Percentiles rank a stretch among this genome's conserved stretches.
These are phyloP conservation scores for Rhynchosporium graminicola DNA, from an alignment of 2,329 filamentous ascomycete genomes.

Conservation along the genomic window DNA sequence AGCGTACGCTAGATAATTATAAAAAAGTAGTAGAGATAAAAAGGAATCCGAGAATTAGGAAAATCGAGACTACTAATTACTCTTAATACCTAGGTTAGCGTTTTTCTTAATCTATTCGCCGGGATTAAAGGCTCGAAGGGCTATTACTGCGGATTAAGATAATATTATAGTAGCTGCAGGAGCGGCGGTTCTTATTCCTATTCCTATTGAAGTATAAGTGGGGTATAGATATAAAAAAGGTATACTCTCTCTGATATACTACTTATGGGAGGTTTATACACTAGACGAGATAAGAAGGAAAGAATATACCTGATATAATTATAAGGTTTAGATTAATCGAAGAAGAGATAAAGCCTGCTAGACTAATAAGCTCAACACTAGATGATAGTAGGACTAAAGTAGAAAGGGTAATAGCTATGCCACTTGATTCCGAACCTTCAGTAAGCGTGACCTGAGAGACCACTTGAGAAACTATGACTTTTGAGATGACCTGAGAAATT, in stretches of 20 bases:
- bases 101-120: not conserved
- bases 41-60: not conserved
- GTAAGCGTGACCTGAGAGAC: too few species aligned
- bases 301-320: not conserved
- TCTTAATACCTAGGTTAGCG: not conserved
- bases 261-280: too few species aligned
- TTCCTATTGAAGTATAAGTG: not conserved
- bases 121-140: not conserved
- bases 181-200: not conserved
- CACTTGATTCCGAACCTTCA: not conserved
- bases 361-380: not conserved
- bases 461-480: too few species aligned
- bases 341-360: not conserved
- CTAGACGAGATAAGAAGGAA: too few species aligned
- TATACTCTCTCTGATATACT: too few species aligned
- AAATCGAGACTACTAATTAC: not conserved
- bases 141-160: slow-evolving; percentile 1
- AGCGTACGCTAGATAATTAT: slow-evolving; percentile 11
- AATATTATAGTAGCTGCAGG: not conserved
- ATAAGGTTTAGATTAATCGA: not conserved
- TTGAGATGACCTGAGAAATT: too few species aligned
- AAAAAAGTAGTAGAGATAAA: slow-evolving; percentile 7
- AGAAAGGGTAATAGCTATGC: not conserved
- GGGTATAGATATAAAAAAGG: not conserved
- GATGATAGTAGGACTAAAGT: not conserved